Evolutionary conservation across 371 early-diverging fungal genomes (phyloP), one percentile per base, ranked within the genome.

Genomic region (Saksenaea oblongispora): DNA sequence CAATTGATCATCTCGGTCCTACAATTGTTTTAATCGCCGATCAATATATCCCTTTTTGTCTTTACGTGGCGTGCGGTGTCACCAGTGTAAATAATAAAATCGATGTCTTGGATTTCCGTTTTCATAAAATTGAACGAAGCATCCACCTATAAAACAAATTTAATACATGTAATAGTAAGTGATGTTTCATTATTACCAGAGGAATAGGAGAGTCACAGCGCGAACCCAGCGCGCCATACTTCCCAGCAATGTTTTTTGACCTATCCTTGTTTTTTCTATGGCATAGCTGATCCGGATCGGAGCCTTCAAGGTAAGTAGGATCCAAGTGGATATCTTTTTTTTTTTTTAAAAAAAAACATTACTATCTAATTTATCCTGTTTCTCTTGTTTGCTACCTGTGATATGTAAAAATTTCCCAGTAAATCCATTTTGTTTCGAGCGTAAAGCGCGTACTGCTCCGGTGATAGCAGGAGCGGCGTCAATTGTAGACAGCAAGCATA

Each of bases 21-120:
- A 51, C 27, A 22, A 9, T 56, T 41, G 53, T 15, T n/a, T 17
- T 13, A 37, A 44, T 47, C 26, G 8, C 27, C 37, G 39, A 22
- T 58, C 26, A 61, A 59, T 0, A 24, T 53, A n/a, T n/a, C 17
- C 22, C 5, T 27, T 17, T 28, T 47, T n/a, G n/a, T n/a, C n/a
- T 70, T 74, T 59, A 74, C 74, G 67, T 83, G 84, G 51, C 84
- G 65, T 4, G 72, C 75, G 9, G 73, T 74, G 44, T 83, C 84
- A 56, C 84, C 84, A 59, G 84, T 83, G 60, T 79, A 80, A 27
- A 83, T 57, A 54, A 83, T 69, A 62, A 83, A 83, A 54, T 83
- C 79, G 18, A 79, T 61, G 47, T 76, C 65, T 8, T 62, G 65
- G 18, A 76, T 44, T 0, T 65, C 56, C 3, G 67, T 62, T 27